These are phyloP conservation scores for Pichia paraexigua DNA, from an alignment of 805 yeast species.

Conservation along the genomic window DNA sequence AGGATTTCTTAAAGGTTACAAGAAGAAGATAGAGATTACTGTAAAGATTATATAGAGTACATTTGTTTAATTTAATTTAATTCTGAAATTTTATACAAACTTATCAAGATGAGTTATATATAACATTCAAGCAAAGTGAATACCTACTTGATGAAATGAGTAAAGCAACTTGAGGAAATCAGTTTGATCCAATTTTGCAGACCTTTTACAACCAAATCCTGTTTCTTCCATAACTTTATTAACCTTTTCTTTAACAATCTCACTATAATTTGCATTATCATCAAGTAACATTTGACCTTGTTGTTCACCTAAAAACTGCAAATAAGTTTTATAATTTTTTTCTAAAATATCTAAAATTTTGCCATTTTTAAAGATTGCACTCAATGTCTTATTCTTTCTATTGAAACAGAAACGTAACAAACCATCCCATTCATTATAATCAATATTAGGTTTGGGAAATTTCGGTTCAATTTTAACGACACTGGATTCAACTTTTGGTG, in stretches of 20 bases:
- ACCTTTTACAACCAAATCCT: conserved; percentile 75
- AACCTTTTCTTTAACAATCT: conserved; percentile 59
- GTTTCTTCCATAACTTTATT: conserved; percentile 71
- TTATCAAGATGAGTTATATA: neutral
- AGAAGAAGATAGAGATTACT: conserved; percentile 39
- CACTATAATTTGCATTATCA: conserved; percentile 32
- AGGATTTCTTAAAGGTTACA: conserved; percentile 39
- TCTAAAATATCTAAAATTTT: conserved; percentile 77
- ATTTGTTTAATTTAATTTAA: no score
- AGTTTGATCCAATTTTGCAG: conserved; percentile 91
- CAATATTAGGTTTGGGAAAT: conserved; percentile 87
- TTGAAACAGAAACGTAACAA: conserved; percentile 84
- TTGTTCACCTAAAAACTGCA: conserved; percentile 42
- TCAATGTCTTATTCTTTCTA: conserved; percentile 85
- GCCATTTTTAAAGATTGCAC: conserved; percentile 83
- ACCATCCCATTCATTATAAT: conserved; percentile 97
- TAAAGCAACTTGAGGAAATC: conserved; percentile 81
- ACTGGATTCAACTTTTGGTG: conserved; percentile 96
- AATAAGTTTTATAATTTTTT: conserved; percentile 75
- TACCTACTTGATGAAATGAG: conserved; percentile 95
- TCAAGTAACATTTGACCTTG: conserved; percentile 42
- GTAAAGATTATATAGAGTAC: neutral
- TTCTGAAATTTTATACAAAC: neutral
- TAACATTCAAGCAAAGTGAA: conserved; percentile 70
- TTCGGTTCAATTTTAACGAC: conserved; percentile 92